Evolutionary conservation across 176 grass and related monocot genomes (phyloP), one percentile per base, ranked within the genome.

Genomic region (Ensete ventricosum): DNA sequence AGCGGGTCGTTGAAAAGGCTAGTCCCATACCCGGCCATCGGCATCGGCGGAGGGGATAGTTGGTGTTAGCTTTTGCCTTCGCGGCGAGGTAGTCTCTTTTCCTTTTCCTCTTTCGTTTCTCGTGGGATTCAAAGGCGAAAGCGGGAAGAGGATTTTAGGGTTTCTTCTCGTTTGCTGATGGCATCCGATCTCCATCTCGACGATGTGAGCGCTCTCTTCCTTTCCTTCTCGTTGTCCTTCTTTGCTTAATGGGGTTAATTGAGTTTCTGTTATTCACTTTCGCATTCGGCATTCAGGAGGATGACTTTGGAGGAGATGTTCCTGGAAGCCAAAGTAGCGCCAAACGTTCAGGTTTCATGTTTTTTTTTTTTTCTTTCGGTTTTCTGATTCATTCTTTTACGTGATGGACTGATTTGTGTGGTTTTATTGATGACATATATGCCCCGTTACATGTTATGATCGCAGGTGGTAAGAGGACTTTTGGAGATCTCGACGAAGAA

Each of bases 401-500:
- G 52, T n/a, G 52, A 16, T 7, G 13, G 1, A 11, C 48, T 14
- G 2, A 0, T 19, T 59, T 19, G 14, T 20, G 2, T 20, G 57
- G n/a, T 59, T 16, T 59, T 19, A 14, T 57, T 57, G 12, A 14
- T 16, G 2, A 57, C 69, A 25, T 23, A 53, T 78, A 24, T 24
- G 13, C 5, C 5, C 22, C 26, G 1, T 21, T 53, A 53, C 52
- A 55, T 53, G 51, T n/a, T 55, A 1, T 27, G 1, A 51, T 54
- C 64, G 48, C 73, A 96, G 93, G 83, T 4, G 89, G 85, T 19
- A 96, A 96, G 81, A 90, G 89, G 62, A 74, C 62, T 16, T 92
- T 88, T 75, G 85, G 81, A 52, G 93, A 96, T 83, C 80, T 96
- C 54, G 93, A 92, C 20, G 93, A 96, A 2, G 93, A 96, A 2